Percentiles rank a stretch among this genome's conserved stretches.
phyloP scores from a whole-genome alignment of 768 basidiomycete species.

The Cytidiella melzeri region DNA sequence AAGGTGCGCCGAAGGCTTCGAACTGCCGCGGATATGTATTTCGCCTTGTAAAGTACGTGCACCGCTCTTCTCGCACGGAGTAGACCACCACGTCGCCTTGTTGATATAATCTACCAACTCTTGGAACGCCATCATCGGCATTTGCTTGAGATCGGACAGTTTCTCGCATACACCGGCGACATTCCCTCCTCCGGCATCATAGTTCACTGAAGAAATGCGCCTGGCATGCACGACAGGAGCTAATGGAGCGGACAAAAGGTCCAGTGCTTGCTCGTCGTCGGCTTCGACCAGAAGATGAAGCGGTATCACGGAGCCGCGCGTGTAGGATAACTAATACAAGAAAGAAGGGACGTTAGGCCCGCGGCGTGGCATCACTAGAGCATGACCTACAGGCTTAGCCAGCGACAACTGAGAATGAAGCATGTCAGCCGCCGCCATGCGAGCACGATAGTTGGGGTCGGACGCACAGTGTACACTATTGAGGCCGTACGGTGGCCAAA shows the following conservation, averaged over 20 bases:
- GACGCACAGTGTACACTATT: not conserved
- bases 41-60: constrained; percentile 3
- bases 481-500: constrained; percentile 12
- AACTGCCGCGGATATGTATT: constrained; percentile 3
- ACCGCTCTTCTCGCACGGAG: not conserved
- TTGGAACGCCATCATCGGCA: not conserved
- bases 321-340: constrained; percentile 7
- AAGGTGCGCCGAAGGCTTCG: not conserved
- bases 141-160: not conserved
- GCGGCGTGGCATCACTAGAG: no score
- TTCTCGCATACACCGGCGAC: not conserved
- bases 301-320: constrained; percentile 10
- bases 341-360: no score
- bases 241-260: not conserved
- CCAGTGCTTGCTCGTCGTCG: constrained; percentile 7
- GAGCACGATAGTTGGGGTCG: not conserved
- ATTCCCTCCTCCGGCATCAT: not conserved
- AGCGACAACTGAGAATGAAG: not conserved
- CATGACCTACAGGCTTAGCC: not conserved
- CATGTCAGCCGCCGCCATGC: not conserved
- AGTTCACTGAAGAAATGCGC: constrained; percentile 1
- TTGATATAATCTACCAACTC: not conserved
- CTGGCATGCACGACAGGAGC: constrained; percentile 3
- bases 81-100: constrained; percentile 5
- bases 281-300: constrained; percentile 1